phyloP scores from a whole-genome alignment of 495 filamentous ascomycete species.

The Annulohypoxylon stygium region DNA sequence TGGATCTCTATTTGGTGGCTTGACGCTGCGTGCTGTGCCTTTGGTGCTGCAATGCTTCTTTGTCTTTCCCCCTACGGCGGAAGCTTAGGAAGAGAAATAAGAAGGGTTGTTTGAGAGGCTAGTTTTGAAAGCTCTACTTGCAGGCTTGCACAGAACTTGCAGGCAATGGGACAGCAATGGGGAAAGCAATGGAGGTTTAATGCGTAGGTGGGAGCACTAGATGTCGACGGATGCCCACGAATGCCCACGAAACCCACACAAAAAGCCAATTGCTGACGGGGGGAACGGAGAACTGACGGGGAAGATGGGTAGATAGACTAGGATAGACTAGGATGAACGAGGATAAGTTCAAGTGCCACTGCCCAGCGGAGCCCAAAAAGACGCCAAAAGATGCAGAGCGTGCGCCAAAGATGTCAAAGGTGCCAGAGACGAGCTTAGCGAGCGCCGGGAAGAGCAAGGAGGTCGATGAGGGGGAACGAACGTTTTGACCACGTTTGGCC shows the following conservation, averaged over 20 bases:
- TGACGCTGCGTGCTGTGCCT: slow-evolving; percentile 1
- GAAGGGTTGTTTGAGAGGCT: slow-evolving; percentile 26
- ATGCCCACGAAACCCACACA: slow-evolving; percentile 23
- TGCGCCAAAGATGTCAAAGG: background rate
- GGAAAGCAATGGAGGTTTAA: background rate
- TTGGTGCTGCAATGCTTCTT: background rate
- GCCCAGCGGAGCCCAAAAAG: slow-evolving; percentile 48
- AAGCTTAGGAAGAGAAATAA: slow-evolving; percentile 6
- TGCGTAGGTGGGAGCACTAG: background rate
- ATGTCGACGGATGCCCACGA: background rate
- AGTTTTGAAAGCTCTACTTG: slow-evolving; percentile 18
- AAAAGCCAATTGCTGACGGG: slow-evolving; percentile 49
- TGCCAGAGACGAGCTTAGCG: slow-evolving; percentile 41
- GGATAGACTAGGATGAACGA: slow-evolving; percentile 37
- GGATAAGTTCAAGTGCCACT: slow-evolving; percentile 39
- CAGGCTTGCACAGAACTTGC: slow-evolving; percentile 23
- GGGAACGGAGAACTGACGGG: slow-evolving; percentile 10
- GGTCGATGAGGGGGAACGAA: slow-evolving; percentile 37
- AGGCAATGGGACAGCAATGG: slow-evolving; percentile 4
- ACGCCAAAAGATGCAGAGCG: background rate
- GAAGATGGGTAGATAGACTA: slow-evolving; percentile 6
- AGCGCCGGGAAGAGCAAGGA: slow-evolving; percentile 47
- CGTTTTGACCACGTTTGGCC: slow-evolving; percentile 51
- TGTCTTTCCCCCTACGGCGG: slow-evolving; percentile 18
- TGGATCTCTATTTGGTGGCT: slow-evolving; percentile 21